Conservation (phyloP, 768 basidiomycete genomes). For the Russula compacta region DNA sequence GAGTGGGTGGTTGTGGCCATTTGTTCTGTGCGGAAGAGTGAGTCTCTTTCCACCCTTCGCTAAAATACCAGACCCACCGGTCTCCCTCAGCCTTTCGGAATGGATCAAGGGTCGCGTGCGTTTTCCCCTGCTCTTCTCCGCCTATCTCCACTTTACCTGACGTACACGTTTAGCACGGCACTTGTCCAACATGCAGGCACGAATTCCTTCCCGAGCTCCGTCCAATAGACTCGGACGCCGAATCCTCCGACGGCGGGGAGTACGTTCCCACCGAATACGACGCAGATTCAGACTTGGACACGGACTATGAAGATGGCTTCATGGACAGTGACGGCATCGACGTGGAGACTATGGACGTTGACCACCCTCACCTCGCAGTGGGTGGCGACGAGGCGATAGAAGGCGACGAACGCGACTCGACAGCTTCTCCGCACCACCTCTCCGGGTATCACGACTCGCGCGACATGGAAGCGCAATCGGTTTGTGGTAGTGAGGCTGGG, state of each 20-base stretch:
- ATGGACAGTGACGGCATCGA: slow-evolving; percentile 22
- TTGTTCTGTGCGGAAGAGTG: slow-evolving; percentile 62
- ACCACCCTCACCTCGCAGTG: not conserved
- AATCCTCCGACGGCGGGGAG: slow-evolving; percentile 59
- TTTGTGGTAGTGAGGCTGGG: not conserved
- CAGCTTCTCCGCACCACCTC: not conserved
- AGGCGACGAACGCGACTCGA: slow-evolving; percentile 32
- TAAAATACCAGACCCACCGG: not conserved
- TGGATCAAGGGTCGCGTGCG: slow-evolving; percentile 55
- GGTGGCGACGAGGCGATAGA: slow-evolving; percentile 29
- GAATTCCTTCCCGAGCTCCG: slow-evolving; percentile 47
- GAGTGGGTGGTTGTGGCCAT: slow-evolving; percentile 51
- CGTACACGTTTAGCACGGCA: slow-evolving; percentile 46
- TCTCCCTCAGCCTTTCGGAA: slow-evolving; percentile 41
- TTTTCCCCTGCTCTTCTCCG: slow-evolving; percentile 9
- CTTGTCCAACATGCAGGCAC: slow-evolving; percentile 59
- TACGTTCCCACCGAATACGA: slow-evolving; percentile 51
- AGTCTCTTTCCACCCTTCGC: slow-evolving; percentile 21
- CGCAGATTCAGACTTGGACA: slow-evolving; percentile 27
- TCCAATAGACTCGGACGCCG: slow-evolving; percentile 47
- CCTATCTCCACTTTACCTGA: not conserved
- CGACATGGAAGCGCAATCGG: slow-evolving; percentile 20
- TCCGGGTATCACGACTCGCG: not conserved
- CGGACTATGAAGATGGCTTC: slow-evolving; percentile 23
- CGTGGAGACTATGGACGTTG: slow-evolving; percentile 22